Conservation (phyloP, 1,284 basidiomycete genomes). For the Ustilago bromivora region DNA sequence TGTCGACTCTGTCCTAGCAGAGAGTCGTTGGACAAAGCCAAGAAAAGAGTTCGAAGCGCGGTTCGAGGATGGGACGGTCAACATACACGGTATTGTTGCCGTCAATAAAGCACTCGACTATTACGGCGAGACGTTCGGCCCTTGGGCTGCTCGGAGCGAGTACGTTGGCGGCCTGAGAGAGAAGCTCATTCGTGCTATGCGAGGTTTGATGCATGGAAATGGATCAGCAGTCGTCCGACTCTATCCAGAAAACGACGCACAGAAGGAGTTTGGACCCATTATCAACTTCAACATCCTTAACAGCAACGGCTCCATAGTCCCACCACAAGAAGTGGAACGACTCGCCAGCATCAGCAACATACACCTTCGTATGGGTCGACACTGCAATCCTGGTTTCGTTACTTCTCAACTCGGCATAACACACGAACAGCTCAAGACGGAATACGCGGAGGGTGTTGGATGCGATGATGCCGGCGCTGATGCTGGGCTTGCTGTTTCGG, state of each 20-base stretch:
- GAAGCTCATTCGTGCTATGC: slow-evolving; percentile 24
- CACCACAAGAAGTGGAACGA: slow-evolving; percentile 53
- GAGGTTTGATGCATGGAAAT: slow-evolving; percentile 38
- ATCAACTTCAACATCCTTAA: slow-evolving; percentile 50
- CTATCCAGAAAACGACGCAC: slow-evolving; percentile 4
- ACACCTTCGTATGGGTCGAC: slow-evolving; percentile 56
- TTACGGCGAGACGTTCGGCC: slow-evolving; percentile 29
- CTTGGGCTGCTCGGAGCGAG: slow-evolving; percentile 18
- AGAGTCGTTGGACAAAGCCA: slow-evolving; percentile 40
- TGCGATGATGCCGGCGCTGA: slow-evolving; percentile 44
- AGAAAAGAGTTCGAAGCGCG: slow-evolving; percentile 32
- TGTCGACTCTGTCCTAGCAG: slow-evolving; percentile 44
- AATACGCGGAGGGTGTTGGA: slow-evolving; percentile 55
- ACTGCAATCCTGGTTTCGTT: slow-evolving; percentile 60
- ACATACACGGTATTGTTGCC: slow-evolving; percentile 55
- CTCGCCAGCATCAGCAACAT: slow-evolving; percentile 57
- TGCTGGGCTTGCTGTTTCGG: slow-evolving; percentile 3
- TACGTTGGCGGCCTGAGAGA: slow-evolving; percentile 32
- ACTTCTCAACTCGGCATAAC: slow-evolving; percentile 40
- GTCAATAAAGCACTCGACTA: slow-evolving; percentile 41
- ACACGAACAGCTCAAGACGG: slow-evolving; percentile 30
- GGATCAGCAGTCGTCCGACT: slow-evolving; percentile 30
- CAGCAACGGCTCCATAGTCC: slow-evolving; percentile 27
- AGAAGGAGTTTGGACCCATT: slow-evolving; percentile 49
- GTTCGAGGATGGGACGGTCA: slow-evolving; percentile 57